Percentiles rank a stretch among this genome's conserved stretches.
These are phyloP conservation scores for Smittium culicis DNA, from an alignment of 371 early-diverging fungal genomes.

Conservation along the genomic window DNA sequence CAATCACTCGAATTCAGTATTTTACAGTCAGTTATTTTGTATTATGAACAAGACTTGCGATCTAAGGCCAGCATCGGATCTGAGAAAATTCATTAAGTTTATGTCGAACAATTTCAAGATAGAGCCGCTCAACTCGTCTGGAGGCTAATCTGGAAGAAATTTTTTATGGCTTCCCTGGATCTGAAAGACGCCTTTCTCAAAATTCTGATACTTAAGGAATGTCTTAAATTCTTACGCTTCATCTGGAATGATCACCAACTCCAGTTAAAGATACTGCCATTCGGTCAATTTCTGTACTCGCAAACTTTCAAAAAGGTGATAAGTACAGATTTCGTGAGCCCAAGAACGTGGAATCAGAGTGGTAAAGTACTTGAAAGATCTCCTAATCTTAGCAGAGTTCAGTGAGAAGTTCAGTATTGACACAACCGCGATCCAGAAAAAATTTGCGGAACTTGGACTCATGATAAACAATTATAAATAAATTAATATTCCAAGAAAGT, in stretches of 20 bases:
- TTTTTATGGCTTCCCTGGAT: slow-evolving; percentile 27
- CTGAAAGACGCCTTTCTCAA: slow-evolving; percentile 26
- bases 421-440: slow-evolving; percentile 17
- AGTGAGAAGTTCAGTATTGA: slow-evolving; percentile 1
- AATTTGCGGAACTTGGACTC: slow-evolving; percentile 23
- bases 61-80: slow-evolving; percentile 21
- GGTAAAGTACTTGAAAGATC: slow-evolving; percentile 30
- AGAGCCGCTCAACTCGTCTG: slow-evolving; percentile 24
- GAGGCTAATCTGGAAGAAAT: slow-evolving; percentile 18
- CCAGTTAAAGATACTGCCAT: neutral
- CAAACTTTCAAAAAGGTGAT: neutral
- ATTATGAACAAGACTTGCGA: slow-evolving; percentile 8
- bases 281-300: too few relatives aligned
- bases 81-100: slow-evolving; percentile 26
- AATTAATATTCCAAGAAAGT: slow-evolving; percentile 23
- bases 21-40: slow-evolving; percentile 8
- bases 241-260: neutral
- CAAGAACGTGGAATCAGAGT: slow-evolving; percentile 24
- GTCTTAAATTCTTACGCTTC: neutral
- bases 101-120: slow-evolving; percentile 16
- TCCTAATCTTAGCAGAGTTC: slow-evolving; percentile 18
- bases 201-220: neutral
- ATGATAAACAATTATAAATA: slow-evolving; percentile 23
- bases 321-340: slow-evolving; percentile 21
- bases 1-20: neutral